phyloP scores from a whole-genome alignment of 164 flowering plant genomes.

The Stephania yunnanensis region DNA sequence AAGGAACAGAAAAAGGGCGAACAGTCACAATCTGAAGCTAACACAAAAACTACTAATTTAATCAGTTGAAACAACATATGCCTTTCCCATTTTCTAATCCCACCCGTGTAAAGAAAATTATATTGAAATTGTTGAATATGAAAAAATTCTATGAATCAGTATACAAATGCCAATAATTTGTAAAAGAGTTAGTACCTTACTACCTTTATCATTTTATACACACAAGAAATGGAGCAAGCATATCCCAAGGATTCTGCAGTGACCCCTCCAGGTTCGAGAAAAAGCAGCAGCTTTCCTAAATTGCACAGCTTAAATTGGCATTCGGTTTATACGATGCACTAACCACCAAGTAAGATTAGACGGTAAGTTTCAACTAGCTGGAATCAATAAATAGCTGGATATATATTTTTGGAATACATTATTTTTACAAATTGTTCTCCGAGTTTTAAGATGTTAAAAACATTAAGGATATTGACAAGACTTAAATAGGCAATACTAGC shows the following conservation, averaged over 20 bases:
- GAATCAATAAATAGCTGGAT: neutral
- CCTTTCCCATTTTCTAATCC: neutral
- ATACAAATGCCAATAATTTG: too few species aligned
- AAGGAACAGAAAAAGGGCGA: neutral
- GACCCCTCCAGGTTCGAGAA: slow-evolving; percentile 98
- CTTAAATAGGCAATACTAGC: too few species aligned
- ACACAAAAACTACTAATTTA: neutral
- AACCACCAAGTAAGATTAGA: neutral
- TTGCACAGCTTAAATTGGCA: neutral
- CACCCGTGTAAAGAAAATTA: neutral
- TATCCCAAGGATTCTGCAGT: slow-evolving; percentile 57
- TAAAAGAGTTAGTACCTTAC: too few species aligned
- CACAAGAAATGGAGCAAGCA: too few species aligned
- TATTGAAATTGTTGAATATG: neutral
- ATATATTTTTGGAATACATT: neutral
- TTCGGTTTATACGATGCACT: neutral
- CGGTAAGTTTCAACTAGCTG: neutral
- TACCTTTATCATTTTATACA: too few species aligned
- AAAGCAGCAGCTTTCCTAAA: slow-evolving; percentile 95
- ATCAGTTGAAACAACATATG: neutral
- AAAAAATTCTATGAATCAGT: too few species aligned
- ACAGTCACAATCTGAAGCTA: neutral
- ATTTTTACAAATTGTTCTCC: too few species aligned
- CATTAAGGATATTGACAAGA: too few species aligned
- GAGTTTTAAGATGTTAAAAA: too few species aligned